Evolutionary conservation across 2,329 filamentous ascomycete species (phyloP).

Genomic region (Calonectria fujianensis): DNA sequence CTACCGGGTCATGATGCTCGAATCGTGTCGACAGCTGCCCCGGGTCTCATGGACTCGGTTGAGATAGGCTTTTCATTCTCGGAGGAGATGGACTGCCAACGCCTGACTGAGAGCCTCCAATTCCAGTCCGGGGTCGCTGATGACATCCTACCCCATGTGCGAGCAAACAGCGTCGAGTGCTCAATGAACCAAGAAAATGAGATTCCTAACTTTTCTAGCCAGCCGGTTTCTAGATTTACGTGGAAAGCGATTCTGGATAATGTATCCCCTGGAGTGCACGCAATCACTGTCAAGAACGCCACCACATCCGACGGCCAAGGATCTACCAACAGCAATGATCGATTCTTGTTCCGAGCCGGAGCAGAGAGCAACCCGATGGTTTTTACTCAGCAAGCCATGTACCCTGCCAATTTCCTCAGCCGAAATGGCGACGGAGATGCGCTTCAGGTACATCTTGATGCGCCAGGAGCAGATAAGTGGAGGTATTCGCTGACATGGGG

Average conservation of each 20-base stretch:
- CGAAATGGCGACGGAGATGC: not conserved
- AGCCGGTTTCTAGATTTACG: not conserved
- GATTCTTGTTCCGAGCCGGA: not conserved
- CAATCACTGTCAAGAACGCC: not conserved
- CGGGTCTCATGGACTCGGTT: not conserved
- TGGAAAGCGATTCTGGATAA: not conserved
- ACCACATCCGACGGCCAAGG: not conserved
- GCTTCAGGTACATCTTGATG: slow-evolving; percentile 3
- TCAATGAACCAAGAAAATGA: not conserved
- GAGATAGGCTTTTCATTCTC: not conserved
- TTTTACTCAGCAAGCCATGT: not conserved
- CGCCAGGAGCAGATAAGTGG: slow-evolving; percentile 10
- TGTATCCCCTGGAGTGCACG: not conserved
- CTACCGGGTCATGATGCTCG: not conserved
- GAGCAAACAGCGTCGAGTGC: not conserved
- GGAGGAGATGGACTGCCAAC: not conserved
- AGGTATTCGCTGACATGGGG: slow-evolving; percentile 11
- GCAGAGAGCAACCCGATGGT: not conserved
- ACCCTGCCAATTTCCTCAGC: not conserved
- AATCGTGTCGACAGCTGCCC: not conserved
- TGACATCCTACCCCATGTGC: not conserved
- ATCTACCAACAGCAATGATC: slow-evolving; percentile 1
- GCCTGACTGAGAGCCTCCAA: not conserved
- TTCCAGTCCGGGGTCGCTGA: not conserved
- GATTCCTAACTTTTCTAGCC: not conserved